Percentiles rank a stretch among this genome's conserved stretches.
Evolutionary conservation across 108 stramenopile species (phyloP).

Genomic region (Cyclostephanos invisitatus): DNA sequence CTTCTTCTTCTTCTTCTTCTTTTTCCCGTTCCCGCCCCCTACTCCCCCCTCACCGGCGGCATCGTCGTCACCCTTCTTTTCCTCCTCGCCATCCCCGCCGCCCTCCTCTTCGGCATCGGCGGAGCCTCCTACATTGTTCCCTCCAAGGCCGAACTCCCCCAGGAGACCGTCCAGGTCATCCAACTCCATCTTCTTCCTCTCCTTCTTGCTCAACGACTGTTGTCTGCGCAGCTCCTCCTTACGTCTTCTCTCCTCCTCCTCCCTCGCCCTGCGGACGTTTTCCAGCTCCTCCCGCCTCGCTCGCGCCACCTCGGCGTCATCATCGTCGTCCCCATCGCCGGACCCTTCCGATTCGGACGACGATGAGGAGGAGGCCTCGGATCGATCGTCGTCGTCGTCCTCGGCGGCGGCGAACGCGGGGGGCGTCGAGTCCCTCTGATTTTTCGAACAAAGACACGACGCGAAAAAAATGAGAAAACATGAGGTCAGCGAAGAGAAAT

Average conservation of each 20-base stretch:
- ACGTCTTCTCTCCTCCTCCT: constrained; percentile 33
- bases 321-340: neutral
- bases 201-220: constrained; percentile 42
- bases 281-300: constrained; percentile 21
- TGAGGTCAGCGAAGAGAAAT: no score
- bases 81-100: constrained; percentile 21
- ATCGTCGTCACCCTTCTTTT: constrained; percentile 26
- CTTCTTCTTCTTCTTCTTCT: constrained; percentile 48
- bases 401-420: constrained; percentile 20
- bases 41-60: constrained; percentile 9
- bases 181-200: constrained; percentile 40
- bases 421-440: constrained; percentile 18
- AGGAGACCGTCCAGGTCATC: constrained; percentile 40
- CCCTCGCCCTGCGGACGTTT: constrained; percentile 24
- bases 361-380: constrained; percentile 22
- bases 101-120: neutral
- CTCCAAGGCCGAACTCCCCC: constrained; percentile 40
- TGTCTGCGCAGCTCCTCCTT: constrained; percentile 31
- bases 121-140: neutral
- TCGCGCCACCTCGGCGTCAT: constrained; percentile 26
- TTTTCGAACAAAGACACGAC: neutral
- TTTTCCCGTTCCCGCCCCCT: constrained; percentile 13
- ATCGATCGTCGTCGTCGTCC: constrained; percentile 14
- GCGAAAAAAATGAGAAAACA: neutral
- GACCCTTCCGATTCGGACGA: constrained; percentile 14